Percentiles rank a stretch among this genome's conserved stretches.
These are phyloP conservation scores for Grifola frondosa DNA, from an alignment of 1,284 basidiomycete genomes.

Conservation along the genomic window DNA sequence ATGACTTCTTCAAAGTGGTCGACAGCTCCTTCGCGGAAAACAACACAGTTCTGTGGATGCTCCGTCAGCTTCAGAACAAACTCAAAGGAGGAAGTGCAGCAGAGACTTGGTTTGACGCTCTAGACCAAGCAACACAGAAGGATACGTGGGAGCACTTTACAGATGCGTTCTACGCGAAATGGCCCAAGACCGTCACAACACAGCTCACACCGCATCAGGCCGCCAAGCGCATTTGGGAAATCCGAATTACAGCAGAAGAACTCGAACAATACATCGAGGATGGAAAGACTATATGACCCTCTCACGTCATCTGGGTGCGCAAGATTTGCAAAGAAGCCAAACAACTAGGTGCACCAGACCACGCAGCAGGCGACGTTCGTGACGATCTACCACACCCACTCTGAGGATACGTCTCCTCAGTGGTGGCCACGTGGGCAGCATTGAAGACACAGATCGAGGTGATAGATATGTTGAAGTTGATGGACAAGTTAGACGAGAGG, in stretches of 20 bases:
- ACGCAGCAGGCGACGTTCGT: neutral
- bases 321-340: too few species aligned
- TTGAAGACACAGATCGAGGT: neutral
- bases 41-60: too few species aligned
- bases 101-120: constrained; percentile 1
- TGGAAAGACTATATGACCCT: too few species aligned
- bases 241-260: too few species aligned
- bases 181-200: neutral
- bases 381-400: neutral
- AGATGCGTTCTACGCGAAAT: neutral
- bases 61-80: too few species aligned
- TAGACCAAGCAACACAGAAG: neutral
- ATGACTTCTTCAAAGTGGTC: too few species aligned
- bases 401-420: neutral
- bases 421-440: neutral
- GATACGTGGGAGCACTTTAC: neutral
- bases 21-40: too few species aligned
- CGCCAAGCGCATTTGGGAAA: too few species aligned
- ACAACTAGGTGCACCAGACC: neutral
- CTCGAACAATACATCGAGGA: too few species aligned
- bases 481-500: neutral
- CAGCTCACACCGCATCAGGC: too few species aligned
- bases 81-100: too few species aligned
- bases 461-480: neutral
- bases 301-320: too few species aligned